These are phyloP conservation scores for Phytopythium litorale DNA, from an alignment of 352 stramenopile genomes.

Conservation along the genomic window DNA sequence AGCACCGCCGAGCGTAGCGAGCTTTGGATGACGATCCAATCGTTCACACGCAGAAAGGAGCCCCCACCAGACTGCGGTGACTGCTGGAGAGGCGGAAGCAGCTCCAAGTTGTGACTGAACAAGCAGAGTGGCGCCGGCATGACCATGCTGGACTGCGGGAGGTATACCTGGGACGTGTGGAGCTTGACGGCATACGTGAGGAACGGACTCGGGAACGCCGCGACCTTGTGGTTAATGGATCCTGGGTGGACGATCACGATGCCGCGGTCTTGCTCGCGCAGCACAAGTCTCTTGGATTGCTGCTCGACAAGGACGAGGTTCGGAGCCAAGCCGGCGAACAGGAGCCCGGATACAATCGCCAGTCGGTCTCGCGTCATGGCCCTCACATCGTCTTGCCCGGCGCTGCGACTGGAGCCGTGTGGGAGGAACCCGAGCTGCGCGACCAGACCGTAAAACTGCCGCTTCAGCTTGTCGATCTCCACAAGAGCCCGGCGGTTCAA, in stretches of 20 bases:
- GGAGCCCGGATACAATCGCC: slow-evolving; percentile 53
- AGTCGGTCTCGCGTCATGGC: slow-evolving; percentile 45
- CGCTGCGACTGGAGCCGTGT: slow-evolving; percentile 13
- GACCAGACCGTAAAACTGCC: slow-evolving; percentile 68
- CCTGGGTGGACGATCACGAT: slow-evolving; percentile 64
- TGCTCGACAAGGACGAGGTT: slow-evolving; percentile 87
- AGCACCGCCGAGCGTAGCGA: slow-evolving; percentile 54
- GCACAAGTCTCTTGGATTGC: slow-evolving; percentile 20
- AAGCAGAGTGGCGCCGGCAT: slow-evolving; percentile 54
- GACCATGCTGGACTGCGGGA: slow-evolving; percentile 66
- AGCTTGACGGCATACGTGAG: slow-evolving; percentile 80
- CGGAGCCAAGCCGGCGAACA: slow-evolving; percentile 87
- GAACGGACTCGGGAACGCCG: slow-evolving; percentile 49
- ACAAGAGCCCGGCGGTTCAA: slow-evolving; percentile 50
- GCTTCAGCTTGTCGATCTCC: slow-evolving; percentile 73
- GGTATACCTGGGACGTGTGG: slow-evolving; percentile 80
- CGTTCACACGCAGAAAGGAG: slow-evolving; percentile 52
- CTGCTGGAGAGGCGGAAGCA: slow-evolving; percentile 40
- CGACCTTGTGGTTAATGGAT: slow-evolving; percentile 71
- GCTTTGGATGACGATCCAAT: slow-evolving; percentile 61
- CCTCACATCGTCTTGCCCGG: slow-evolving; percentile 4
- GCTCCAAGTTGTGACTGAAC: slow-evolving; percentile 66
- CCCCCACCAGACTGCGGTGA: slow-evolving; percentile 16
- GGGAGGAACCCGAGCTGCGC: slow-evolving; percentile 55
- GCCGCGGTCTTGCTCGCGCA: slow-evolving; percentile 42